Conservation (phyloP, 192 early-diverging fungal species). For the Rhizoclosmatium sp. region DNA sequence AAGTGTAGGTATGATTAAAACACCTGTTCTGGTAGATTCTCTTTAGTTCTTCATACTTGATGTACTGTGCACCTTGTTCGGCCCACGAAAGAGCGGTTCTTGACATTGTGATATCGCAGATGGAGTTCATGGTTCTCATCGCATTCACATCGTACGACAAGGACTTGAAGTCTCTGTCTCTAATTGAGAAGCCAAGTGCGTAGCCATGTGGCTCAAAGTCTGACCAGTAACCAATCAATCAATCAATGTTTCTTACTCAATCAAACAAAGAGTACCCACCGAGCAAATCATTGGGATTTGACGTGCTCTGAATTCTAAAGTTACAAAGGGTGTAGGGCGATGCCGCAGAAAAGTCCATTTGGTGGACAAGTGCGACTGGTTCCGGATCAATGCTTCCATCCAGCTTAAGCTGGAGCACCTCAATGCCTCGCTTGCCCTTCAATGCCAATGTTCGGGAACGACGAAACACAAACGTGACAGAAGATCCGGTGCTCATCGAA, state of each 20-base stretch:
- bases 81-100: neutral
- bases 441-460: neutral
- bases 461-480: neutral
- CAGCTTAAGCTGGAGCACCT: neutral
- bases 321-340: neutral
- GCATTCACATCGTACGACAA: neutral
- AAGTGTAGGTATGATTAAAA: neutral
- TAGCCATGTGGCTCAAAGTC: conserved; percentile 1
- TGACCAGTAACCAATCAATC: neutral
- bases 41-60: neutral
- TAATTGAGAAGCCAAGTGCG: neutral
- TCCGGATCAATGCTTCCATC: neutral
- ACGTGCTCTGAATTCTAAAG: neutral
- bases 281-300: neutral
- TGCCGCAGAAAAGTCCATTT: neutral
- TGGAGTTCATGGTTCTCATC: neutral
- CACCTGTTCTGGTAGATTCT: neutral
- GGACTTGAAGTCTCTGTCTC: neutral
- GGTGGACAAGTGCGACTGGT: neutral
- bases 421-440: neutral
- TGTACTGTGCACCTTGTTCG: neutral
- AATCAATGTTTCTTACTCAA: no score
- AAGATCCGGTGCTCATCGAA: no score
- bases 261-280: neutral
- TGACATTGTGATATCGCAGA: neutral